These are phyloP conservation scores for Russula earlei DNA, from an alignment of 768 basidiomycete species.

Conservation along the genomic window DNA sequence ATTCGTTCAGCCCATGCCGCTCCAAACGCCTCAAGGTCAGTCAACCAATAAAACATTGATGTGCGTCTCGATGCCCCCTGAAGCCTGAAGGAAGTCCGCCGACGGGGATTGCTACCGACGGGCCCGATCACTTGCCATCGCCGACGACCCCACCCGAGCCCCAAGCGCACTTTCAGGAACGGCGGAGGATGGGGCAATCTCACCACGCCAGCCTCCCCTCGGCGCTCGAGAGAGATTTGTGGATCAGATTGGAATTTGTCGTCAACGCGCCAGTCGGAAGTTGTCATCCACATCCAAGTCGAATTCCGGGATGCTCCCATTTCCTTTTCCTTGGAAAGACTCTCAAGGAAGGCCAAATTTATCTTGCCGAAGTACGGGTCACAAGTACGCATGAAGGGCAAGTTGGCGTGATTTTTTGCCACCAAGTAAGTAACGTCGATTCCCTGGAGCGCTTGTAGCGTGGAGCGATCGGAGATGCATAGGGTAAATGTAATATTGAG, in stretches of 20 bases:
- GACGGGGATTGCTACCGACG: background rate
- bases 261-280: background rate
- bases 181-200: background rate
- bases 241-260: conserved; percentile 12
- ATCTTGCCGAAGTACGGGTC: background rate
- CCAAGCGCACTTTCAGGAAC: background rate
- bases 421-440: no score
- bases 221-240: conserved; percentile 3
- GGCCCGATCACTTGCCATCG: background rate
- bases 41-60: background rate
- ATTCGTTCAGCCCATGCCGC: background rate
- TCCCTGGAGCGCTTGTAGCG: no score
- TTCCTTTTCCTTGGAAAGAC: conserved; percentile 6
- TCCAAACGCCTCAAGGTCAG: background rate
- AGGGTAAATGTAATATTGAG: no score
- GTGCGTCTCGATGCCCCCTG: background rate
- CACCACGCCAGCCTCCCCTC: background rate
- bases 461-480: no score
- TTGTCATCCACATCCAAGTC: background rate
- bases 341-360: background rate
- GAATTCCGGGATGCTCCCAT: no score
- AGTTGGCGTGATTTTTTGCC: no score
- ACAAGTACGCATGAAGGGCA: conserved; percentile 8
- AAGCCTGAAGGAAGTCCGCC: no score
- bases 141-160: background rate